These are phyloP conservation scores for Lippia alba DNA, from an alignment of 305 asterid species.

Conservation along the genomic window DNA sequence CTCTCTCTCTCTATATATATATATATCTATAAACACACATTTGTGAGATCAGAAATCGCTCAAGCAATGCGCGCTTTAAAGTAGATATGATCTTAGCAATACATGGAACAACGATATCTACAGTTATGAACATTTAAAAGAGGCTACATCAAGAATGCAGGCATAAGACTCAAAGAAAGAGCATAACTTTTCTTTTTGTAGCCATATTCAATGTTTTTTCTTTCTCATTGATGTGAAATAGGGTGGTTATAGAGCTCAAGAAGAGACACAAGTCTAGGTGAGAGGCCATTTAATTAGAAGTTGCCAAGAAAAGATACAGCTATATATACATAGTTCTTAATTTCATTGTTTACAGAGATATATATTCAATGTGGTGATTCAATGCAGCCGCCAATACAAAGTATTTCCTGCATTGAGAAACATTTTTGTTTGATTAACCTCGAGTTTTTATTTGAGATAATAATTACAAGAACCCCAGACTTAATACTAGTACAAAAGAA, in stretches of 20 bases:
- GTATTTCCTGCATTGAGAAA: too few relatives aligned
- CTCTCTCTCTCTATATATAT: too few relatives aligned
- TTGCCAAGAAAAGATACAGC: too few relatives aligned
- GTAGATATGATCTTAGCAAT: slow-evolving; percentile 11
- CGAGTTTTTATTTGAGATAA: neutral
- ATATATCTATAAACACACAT: neutral
- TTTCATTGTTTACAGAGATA: too few relatives aligned
- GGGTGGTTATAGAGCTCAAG: slow-evolving; percentile 9
- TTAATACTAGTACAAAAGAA: too few relatives aligned
- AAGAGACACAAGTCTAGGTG: slow-evolving; percentile 9
- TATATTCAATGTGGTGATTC: too few relatives aligned
- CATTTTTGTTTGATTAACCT: neutral
- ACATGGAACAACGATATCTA: too few relatives aligned
- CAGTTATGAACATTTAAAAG: neutral
- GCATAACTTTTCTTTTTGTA: slow-evolving; percentile 20
- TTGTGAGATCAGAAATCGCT: neutral
- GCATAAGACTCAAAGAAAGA: neutral
- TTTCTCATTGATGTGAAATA: neutral
- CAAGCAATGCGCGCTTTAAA: neutral
- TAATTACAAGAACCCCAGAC: too few relatives aligned
- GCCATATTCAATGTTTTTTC: slow-evolving; percentile 28
- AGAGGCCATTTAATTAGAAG: neutral
- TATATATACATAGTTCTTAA: too few relatives aligned
- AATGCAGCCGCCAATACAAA: too few relatives aligned
- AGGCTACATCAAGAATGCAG: slow-evolving; percentile 20